Conservation (phyloP, 371 early-diverging fungal species). For the Circinella umbellata region DNA sequence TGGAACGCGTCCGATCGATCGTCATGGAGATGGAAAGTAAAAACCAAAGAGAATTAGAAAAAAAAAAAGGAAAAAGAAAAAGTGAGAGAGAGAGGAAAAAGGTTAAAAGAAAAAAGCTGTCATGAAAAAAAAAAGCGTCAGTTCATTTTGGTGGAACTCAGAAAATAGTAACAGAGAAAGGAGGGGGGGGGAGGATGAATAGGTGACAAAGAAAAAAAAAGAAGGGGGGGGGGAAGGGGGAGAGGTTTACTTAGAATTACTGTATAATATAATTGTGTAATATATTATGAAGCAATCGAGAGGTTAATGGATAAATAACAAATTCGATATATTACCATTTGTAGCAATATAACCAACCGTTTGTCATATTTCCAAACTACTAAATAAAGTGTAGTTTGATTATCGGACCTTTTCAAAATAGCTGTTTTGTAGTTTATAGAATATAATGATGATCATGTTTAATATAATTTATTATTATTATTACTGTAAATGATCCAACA, state of each 20-base stretch:
- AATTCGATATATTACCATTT: slow-evolving; percentile 6
- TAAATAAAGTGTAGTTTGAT: neutral
- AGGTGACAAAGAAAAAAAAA: too few relatives aligned
- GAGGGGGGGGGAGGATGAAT: too few relatives aligned
- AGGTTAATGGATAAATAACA: neutral
- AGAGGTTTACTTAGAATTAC: neutral
- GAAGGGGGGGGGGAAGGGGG: neutral
- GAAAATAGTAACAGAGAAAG: neutral
- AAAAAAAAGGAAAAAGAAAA: neutral
- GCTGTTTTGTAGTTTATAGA: too few relatives aligned
- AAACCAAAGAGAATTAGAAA: neutral
- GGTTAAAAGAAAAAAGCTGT: slow-evolving; percentile 13
- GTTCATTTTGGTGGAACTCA: slow-evolving; percentile 7
- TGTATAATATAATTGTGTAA: too few relatives aligned
- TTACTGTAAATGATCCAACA: too few relatives aligned
- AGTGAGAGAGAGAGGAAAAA: slow-evolving; percentile 1
- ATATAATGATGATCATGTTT: neutral
- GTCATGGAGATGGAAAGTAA: slow-evolving; percentile 2
- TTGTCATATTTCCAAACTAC: neutral
- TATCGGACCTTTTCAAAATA: neutral
- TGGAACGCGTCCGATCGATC: neutral
- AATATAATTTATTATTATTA: neutral
- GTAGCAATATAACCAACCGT: slow-evolving; percentile 9
- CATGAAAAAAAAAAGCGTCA: slow-evolving; percentile 5
- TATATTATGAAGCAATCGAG: neutral